Conservation (phyloP, 2,329 filamentous ascomycete species). For the Penicillium sp. region DNA sequence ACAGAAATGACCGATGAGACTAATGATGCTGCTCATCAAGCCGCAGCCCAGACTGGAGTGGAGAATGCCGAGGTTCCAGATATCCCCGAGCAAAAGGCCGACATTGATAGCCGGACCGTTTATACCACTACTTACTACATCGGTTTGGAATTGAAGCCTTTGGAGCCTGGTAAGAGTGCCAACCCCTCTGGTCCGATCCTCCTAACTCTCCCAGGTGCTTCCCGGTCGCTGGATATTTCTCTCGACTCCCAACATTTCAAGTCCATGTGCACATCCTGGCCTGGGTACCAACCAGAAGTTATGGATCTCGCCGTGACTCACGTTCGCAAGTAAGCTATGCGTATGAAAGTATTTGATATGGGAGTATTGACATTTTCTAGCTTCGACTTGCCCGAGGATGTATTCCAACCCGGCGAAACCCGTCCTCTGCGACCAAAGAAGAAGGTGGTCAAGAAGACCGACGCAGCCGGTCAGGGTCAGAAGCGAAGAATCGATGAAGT, state of each 20-base stretch:
- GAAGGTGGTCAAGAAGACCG: slow-evolving; percentile 42
- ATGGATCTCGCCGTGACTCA: slow-evolving; percentile 78
- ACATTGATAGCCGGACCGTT: slow-evolving; percentile 47
- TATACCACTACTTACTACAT: slow-evolving; percentile 95
- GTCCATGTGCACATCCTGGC: slow-evolving; percentile 69
- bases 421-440: slow-evolving; percentile 60
- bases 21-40: slow-evolving; percentile 48
- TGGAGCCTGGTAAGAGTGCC: slow-evolving; percentile 40
- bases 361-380: slow-evolving; percentile 45
- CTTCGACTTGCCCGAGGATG: slow-evolving; percentile 80
- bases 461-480: slow-evolving; percentile 34
- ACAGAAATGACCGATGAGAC: slow-evolving; percentile 51
- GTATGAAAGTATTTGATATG: not conserved
- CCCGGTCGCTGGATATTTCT: slow-evolving; percentile 54
- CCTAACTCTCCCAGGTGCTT: slow-evolving; percentile 38
- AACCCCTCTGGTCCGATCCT: slow-evolving; percentile 17
- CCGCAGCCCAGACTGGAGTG: slow-evolving; percentile 46
- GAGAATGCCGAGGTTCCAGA: slow-evolving; percentile 40
- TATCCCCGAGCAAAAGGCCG: slow-evolving; percentile 30
- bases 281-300: slow-evolving; percentile 67
- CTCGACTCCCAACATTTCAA: slow-evolving; percentile 84
- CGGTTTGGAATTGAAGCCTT: slow-evolving; percentile 70
- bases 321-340: slow-evolving; percentile 68
- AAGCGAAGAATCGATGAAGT: slow-evolving; percentile 40
- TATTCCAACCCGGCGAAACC: slow-evolving; percentile 74